phyloP scores from a whole-genome alignment of 768 basidiomycete species.

The Cystobasidiopsis lactophilus region DNA sequence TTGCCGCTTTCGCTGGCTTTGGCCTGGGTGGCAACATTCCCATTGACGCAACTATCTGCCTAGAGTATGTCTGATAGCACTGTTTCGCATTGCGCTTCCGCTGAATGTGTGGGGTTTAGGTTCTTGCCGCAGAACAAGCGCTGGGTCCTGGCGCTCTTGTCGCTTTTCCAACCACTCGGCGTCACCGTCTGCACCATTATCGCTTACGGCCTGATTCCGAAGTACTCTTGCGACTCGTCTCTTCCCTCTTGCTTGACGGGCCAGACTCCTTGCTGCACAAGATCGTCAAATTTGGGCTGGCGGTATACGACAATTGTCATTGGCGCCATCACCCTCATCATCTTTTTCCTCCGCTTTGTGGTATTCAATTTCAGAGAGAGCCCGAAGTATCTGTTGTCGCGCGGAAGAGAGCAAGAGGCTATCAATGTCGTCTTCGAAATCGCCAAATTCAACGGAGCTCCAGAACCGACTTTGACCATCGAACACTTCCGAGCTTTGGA shows the following conservation, averaged over 20 bases:
- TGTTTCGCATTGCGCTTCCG: neutral
- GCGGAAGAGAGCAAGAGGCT: conserved; percentile 26
- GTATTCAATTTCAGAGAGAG: conserved; percentile 27
- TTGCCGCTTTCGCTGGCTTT: conserved; percentile 21
- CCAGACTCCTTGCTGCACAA: conserved; percentile 22
- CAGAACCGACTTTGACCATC: conserved; percentile 22
- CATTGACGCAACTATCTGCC: conserved; percentile 25
- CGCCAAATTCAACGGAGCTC: conserved; percentile 25
- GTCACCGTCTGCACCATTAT: conserved; percentile 23
- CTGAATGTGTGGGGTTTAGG: conserved; percentile 19
- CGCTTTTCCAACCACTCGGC: conserved; percentile 28
- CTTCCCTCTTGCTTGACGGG: conserved; percentile 8
- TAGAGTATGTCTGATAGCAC: too few species aligned
- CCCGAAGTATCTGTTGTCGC: conserved; percentile 27
- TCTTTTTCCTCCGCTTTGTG: conserved; percentile 26
- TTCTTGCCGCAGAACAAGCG: conserved; percentile 26
- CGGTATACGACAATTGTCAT: conserved; percentile 23
- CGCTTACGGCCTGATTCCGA: conserved; percentile 23
- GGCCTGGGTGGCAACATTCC: conserved; percentile 28
- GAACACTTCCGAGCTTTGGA: conserved; percentile 25
- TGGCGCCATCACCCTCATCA: conserved; percentile 23
- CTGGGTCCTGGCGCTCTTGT: conserved; percentile 24
- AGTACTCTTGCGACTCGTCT: conserved; percentile 11
- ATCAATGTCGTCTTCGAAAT: conserved; percentile 26
- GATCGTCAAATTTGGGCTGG: conserved; percentile 27